These are phyloP conservation scores for Canavalia ensiformis DNA, from an alignment of 306 rosid genomes.

Conservation along the genomic window DNA sequence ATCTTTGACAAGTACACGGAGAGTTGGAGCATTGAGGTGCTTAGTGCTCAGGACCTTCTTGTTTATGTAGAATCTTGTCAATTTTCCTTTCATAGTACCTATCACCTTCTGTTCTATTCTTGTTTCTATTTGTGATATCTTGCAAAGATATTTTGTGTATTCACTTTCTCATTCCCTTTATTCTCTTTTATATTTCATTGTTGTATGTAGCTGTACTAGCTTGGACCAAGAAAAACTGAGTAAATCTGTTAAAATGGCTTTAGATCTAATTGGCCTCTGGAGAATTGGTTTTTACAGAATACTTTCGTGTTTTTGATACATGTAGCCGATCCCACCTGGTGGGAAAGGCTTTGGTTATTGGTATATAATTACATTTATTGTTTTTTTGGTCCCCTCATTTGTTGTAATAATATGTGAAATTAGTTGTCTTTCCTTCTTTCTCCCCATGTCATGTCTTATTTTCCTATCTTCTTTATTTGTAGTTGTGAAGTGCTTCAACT, in stretches of 20 bases:
- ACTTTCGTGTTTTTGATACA: background rate
- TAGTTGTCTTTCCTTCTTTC: background rate
- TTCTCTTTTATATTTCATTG: background rate
- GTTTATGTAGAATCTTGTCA: no score
- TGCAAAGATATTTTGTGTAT: background rate
- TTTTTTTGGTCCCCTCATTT: background rate
- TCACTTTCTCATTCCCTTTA: background rate
- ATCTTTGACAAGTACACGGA: background rate
- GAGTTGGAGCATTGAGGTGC: no score
- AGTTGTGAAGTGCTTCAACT: constrained; percentile 7
- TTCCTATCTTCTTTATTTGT: constrained; percentile 5
- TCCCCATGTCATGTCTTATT: background rate
- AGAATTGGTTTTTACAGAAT: background rate
- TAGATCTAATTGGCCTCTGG: background rate
- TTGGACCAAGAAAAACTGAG: background rate
- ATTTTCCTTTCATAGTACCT: no score
- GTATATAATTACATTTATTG: background rate
- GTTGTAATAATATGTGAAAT: background rate
- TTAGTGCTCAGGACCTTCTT: no score
- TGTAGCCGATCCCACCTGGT: background rate
- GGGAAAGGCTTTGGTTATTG: background rate
- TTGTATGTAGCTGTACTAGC: background rate
- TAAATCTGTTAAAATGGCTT: no score
- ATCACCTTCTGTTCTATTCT: no score
- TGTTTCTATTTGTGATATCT: no score